These are phyloP conservation scores for Fusarium praegraminearum DNA, from an alignment of 2,329 filamentous ascomycete species.

Conservation along the genomic window DNA sequence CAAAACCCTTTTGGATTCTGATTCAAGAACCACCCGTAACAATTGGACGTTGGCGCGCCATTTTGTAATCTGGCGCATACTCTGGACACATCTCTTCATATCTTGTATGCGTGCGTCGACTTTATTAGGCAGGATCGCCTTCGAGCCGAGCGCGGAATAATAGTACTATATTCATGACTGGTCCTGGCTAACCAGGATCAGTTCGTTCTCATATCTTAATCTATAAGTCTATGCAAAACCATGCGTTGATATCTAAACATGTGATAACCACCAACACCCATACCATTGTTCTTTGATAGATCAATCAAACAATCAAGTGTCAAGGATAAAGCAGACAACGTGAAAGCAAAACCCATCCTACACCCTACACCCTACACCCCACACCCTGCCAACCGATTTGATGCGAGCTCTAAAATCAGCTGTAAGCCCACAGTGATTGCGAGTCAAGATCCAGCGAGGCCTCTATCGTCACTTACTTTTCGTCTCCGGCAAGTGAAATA, in stretches of 20 bases:
- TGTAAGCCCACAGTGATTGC: not conserved
- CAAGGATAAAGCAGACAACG: not conserved
- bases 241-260: constrained; percentile 12
- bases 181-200: constrained; percentile 19
- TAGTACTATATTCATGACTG: constrained; percentile 44
- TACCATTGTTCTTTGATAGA: not conserved
- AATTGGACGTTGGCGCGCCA: constrained; percentile 6
- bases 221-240: constrained; percentile 30
- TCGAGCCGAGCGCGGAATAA: constrained; percentile 37
- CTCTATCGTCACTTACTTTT: not conserved
- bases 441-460: not conserved
- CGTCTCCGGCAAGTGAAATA: not conserved
- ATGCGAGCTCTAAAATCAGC: not conserved
- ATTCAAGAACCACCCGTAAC: constrained; percentile 15
- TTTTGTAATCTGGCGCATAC: constrained; percentile 30
- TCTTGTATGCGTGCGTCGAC: constrained; percentile 44
- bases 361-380: not conserved
- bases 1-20: constrained; percentile 67
- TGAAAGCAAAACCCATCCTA: not conserved
- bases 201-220: constrained; percentile 38
- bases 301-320: not conserved
- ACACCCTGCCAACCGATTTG: not conserved
- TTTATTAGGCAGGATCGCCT: constrained; percentile 37
- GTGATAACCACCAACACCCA: not conserved
- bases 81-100: constrained; percentile 45